Base-by-base conservation (phyloP, 257 asterid species). In the Solanum appendiculatum region DNA sequence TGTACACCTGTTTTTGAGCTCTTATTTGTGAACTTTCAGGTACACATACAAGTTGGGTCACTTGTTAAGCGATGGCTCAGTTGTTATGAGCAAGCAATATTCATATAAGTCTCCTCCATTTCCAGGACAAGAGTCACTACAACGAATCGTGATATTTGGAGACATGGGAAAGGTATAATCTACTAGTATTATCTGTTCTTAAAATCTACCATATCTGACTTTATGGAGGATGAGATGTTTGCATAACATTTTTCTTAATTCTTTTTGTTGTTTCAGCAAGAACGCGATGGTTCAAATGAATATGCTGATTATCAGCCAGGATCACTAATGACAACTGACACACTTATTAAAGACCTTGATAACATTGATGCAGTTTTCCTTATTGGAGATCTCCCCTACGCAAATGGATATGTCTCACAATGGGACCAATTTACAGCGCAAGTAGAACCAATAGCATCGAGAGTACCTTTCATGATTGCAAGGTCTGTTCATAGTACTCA, bases 361-460 rank as follows among this genome's bases (percentile, higher is more conserved):
- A 88, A 92, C 89, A 88, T 87, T 40, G 95, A 93, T 84, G 86
- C 92, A 63, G 94, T 92, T 86, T 91, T 93, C 88, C 95, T 92
- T 48, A 91, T 92, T 14, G 95, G 96, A 87, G 96, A 93, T 88
- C 72, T 93, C 87, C 15, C 93, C 4, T 93, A 93, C 64, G 90
- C 93, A 11, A 93, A 92, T 66, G 96, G 96, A 72, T 93, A 93
- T 70, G 86, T 93, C 87, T 93, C 96, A 56, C 94, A 92, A 64
- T 96, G 99, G 99, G 98, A 96, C 85, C 98, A 96, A 83, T 96
- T 96, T 89, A 96, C 98, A 1, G 92, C 98, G 15, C 98, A 94
- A 87, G 93, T 94, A 68, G 98, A 92, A 72, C 97, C 97, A 78
- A 92, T 96, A 86, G 91, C 98, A 46, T 96, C 99, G 23, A 90